Conservation (phyloP, 768 basidiomycete species). For the Filobasidium wieringae region DNA sequence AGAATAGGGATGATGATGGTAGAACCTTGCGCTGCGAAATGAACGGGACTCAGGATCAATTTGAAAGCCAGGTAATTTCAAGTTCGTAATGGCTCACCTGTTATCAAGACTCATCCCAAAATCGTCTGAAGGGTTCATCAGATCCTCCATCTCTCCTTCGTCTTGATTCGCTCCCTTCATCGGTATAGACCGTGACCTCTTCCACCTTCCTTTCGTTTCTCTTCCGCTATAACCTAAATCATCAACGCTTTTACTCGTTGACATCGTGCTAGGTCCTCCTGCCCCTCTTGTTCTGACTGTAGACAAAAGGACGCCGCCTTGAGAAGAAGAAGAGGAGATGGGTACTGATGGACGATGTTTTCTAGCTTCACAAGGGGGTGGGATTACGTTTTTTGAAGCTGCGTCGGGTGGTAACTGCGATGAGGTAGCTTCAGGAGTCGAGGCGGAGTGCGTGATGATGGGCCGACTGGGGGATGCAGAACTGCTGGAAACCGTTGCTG, state of each 20-base stretch:
- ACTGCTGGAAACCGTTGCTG: no score
- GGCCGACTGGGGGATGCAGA: no score
- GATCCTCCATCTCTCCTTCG: constrained; percentile 12
- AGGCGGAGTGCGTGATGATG: no score
- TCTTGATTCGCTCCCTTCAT: constrained; percentile 1
- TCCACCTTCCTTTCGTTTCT: constrained; percentile 24
- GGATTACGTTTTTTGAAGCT: constrained; percentile 13
- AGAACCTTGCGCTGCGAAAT: constrained; percentile 29
- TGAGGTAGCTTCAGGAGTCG: no score
- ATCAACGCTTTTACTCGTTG: constrained; percentile 3
- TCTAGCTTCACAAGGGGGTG: constrained; percentile 28
- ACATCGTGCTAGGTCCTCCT: constrained; percentile 6
- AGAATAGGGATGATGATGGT: constrained; percentile 30
- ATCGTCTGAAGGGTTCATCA: constrained; percentile 9
- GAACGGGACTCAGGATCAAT: not conserved
- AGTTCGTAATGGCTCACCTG: constrained; percentile 18
- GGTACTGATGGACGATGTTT: constrained; percentile 26
- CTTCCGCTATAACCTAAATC: constrained; percentile 8
- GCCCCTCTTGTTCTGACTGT: constrained; percentile 20
- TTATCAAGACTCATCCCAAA: constrained; percentile 23
- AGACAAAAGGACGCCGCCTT: constrained; percentile 27
- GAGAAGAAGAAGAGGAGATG: not conserved
- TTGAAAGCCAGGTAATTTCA: not conserved
- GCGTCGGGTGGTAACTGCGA: no score
- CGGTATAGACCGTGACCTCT: constrained; percentile 8